Percentiles rank a stretch among this genome's conserved stretches.
These are phyloP conservation scores for Ottelia alismoides DNA, from an alignment of 106 monocot species.

Conservation along the genomic window DNA sequence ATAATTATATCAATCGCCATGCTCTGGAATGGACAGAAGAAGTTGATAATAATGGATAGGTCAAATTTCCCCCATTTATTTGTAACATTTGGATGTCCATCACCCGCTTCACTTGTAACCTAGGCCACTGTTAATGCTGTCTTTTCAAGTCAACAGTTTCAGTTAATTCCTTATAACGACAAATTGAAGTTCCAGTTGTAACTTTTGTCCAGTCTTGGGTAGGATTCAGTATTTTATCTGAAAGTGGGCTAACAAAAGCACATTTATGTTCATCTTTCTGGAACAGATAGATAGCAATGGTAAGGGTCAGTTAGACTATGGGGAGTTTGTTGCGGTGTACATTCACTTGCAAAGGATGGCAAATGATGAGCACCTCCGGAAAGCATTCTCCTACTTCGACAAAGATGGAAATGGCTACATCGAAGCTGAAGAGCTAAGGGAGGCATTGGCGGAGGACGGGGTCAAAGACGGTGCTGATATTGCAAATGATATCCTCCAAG, in stretches of 20 bases:
- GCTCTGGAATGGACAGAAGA: too few species aligned
- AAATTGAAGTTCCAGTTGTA: too few species aligned
- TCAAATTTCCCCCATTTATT: too few species aligned
- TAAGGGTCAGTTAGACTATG: conserved; percentile 76
- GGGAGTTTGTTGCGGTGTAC: conserved; percentile 81
- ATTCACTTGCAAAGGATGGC: conserved; percentile 91
- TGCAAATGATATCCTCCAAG: conserved; percentile 79
- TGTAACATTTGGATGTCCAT: too few species aligned
- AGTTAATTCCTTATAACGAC: too few species aligned
- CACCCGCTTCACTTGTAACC: too few species aligned
- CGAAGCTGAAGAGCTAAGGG: conserved; percentile 72
- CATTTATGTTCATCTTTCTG: conserved; percentile 1
- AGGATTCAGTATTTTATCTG: background rate
- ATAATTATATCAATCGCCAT: background rate
- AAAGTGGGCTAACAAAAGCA: background rate
- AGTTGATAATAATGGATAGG: too few species aligned
- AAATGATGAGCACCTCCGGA: conserved; percentile 76
- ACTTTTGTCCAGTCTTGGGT: too few species aligned
- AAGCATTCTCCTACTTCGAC: conserved; percentile 81
- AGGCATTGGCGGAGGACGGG: conserved; percentile 71
- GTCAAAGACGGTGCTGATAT: conserved; percentile 39
- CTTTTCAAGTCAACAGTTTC: too few species aligned
- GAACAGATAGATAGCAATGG: conserved; percentile 73
- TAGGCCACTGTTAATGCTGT: too few species aligned
- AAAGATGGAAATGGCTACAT: conserved; percentile 86